Percentiles rank a stretch among this genome's conserved stretches.
Conservation (phyloP, 352 stramenopile species). For the Globisporangium heterothallicum region DNA sequence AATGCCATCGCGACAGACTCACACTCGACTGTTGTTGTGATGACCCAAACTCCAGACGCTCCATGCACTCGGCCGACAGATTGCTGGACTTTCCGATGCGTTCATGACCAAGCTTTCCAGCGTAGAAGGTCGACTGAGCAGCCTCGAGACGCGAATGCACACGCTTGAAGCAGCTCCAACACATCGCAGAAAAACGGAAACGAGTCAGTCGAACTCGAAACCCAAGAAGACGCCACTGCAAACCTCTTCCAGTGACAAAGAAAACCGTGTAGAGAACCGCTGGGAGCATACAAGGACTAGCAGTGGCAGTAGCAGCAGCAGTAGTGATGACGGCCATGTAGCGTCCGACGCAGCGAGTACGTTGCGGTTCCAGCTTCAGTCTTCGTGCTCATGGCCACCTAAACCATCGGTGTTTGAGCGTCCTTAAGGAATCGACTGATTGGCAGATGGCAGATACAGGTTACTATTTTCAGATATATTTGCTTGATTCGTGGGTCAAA, state of each 20-base stretch:
- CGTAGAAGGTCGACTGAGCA: conserved; percentile 28
- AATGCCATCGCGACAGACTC: not conserved
- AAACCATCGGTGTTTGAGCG: conserved; percentile 33
- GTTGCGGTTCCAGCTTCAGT: conserved; percentile 20
- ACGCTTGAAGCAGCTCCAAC: conserved; percentile 11
- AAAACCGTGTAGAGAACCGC: not conserved
- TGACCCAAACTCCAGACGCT: conserved; percentile 12
- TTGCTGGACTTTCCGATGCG: conserved; percentile 23
- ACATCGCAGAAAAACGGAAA: not conserved
- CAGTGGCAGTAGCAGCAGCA: conserved; percentile 10
- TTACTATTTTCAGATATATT: not conserved
- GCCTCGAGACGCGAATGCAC: conserved; percentile 28
- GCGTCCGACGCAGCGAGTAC: conserved; percentile 7
- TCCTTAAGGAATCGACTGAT: not conserved
- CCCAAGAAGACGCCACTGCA: not conserved
- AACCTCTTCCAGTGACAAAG: not conserved
- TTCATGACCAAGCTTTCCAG: conserved; percentile 31
- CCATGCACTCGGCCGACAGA: conserved; percentile 23
- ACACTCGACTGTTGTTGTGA: no score
- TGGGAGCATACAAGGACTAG: not conserved
- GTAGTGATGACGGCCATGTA: not conserved
- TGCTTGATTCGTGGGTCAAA: no score
- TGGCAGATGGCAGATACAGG: not conserved
- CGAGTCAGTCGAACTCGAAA: not conserved
- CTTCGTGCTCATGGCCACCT: conserved; percentile 34